A percentile compares a stretch with the other conserved stretches of the same genome.
Conservation (phyloP, 2,329 filamentous ascomycete species). For the Sclerotinia sclerotiorum region DNA sequence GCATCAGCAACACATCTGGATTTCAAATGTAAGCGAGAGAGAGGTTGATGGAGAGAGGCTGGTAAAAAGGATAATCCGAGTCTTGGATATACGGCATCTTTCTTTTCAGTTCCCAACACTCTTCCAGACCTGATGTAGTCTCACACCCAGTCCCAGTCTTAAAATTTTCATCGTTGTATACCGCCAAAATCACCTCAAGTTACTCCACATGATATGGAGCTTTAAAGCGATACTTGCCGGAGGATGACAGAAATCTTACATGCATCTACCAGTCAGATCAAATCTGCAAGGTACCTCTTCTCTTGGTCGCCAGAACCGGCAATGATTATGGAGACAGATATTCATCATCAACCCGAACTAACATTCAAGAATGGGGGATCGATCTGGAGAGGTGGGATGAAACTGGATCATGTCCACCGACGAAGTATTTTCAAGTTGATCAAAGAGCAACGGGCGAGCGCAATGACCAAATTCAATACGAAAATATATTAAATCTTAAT, state of each 20-base stretch:
- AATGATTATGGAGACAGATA: conserved; percentile 2
- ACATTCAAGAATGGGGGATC: background rate
- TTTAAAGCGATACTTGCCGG: conserved; percentile 6
- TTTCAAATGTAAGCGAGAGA: no score
- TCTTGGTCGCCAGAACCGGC: background rate
- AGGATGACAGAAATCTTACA: conserved; percentile 17
- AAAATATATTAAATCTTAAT: background rate
- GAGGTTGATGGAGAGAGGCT: no score
- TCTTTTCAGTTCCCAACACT: background rate
- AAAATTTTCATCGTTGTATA: background rate
- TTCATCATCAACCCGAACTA: background rate
- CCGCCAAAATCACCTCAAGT: background rate
- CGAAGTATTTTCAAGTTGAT: background rate
- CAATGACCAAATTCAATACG: background rate
- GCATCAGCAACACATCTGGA: background rate
- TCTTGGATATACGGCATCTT: background rate
- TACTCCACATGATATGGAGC: background rate
- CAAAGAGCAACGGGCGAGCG: background rate
- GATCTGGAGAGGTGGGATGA: background rate
- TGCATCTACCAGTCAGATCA: conserved; percentile 6
- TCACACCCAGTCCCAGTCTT: background rate
- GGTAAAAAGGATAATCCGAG: background rate
- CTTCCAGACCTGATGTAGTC: background rate
- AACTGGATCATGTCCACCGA: background rate
- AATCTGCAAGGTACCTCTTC: conserved; percentile 1